These are phyloP conservation scores for Neoboletus brunneissimus DNA, from an alignment of 768 basidiomycete genomes.

Conservation along the genomic window DNA sequence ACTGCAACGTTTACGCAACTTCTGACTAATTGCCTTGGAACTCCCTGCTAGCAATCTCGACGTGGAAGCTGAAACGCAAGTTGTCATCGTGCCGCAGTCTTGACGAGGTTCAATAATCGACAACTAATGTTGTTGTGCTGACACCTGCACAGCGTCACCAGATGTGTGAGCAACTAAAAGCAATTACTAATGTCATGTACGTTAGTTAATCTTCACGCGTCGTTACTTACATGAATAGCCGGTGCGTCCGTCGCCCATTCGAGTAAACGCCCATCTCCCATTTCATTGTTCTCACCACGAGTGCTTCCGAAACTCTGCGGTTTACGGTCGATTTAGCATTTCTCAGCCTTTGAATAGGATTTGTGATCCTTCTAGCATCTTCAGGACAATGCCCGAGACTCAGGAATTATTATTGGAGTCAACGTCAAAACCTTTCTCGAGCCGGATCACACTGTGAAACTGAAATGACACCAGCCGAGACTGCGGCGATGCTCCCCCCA, in stretches of 20 bases:
- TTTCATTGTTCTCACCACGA: neutral
- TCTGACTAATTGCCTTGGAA: conserved; percentile 4
- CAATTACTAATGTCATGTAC: neutral
- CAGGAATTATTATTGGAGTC: neutral
- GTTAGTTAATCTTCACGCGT: conserved; percentile 5
- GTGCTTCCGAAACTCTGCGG: conserved; percentile 4
- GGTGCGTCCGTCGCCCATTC: conserved; percentile 1
- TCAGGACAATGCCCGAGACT: conserved; percentile 2
- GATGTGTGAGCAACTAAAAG: conserved; percentile 3
- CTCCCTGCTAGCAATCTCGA: neutral
- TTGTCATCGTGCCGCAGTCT: neutral
- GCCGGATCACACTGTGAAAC: conserved; percentile 3
- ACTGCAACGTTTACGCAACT: conserved; percentile 15
- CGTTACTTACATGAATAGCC: conserved; percentile 3
- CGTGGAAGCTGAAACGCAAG: neutral
- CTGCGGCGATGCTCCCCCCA: conserved; percentile 20
- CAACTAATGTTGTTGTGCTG: neutral
- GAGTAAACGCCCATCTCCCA: conserved; percentile 1
- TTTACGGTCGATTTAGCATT: neutral
- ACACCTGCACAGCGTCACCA: neutral
- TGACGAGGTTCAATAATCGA: neutral
- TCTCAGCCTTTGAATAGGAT: conserved; percentile 3
- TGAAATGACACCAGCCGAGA: conserved; percentile 10
- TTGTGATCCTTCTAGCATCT: neutral
- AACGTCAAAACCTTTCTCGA: conserved; percentile 6